A percentile compares a stretch with the other conserved stretches of the same genome.
Conservation (phyloP, 2,329 filamentous ascomycete species). For the Pyrenophora teres region DNA sequence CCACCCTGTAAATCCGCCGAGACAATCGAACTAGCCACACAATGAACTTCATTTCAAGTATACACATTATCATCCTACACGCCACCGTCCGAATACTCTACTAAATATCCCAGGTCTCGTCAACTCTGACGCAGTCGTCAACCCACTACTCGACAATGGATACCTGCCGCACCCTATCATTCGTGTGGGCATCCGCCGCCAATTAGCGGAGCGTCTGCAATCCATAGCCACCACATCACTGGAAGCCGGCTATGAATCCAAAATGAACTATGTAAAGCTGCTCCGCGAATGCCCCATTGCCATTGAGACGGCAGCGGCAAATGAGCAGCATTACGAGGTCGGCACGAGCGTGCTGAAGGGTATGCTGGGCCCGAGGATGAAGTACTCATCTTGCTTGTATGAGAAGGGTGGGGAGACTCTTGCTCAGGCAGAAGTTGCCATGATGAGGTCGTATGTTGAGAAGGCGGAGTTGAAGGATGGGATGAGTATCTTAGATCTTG, state of each 20-base stretch:
- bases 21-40: not conserved
- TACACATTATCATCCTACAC: not conserved
- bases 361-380: slow-evolving; percentile 71
- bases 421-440: slow-evolving; percentile 67
- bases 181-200: slow-evolving; percentile 67
- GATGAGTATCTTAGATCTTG: slow-evolving; percentile 66
- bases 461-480: slow-evolving; percentile 64
- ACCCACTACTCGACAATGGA: slow-evolving; percentile 64
- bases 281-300: slow-evolving; percentile 68
- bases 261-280: slow-evolving; percentile 66
- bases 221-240: slow-evolving; percentile 61
- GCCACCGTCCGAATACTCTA: not conserved
- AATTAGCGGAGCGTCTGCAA: slow-evolving; percentile 64
- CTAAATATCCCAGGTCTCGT: slow-evolving; percentile 26
- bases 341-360: slow-evolving; percentile 66
- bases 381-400: slow-evolving; percentile 72
- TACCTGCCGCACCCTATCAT: slow-evolving; percentile 68
- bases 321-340: slow-evolving; percentile 75
- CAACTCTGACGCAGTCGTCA: slow-evolving; percentile 32
- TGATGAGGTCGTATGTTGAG: slow-evolving; percentile 67
- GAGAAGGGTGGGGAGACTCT: slow-evolving; percentile 60
- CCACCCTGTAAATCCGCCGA: not conserved
- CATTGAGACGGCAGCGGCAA: slow-evolving; percentile 68
- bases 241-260: slow-evolving; percentile 59
- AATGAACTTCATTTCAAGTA: slow-evolving; percentile 44